These are phyloP conservation scores for Fusarium papillatum DNA, from an alignment of 2,329 filamentous ascomycete genomes.

Conservation along the genomic window DNA sequence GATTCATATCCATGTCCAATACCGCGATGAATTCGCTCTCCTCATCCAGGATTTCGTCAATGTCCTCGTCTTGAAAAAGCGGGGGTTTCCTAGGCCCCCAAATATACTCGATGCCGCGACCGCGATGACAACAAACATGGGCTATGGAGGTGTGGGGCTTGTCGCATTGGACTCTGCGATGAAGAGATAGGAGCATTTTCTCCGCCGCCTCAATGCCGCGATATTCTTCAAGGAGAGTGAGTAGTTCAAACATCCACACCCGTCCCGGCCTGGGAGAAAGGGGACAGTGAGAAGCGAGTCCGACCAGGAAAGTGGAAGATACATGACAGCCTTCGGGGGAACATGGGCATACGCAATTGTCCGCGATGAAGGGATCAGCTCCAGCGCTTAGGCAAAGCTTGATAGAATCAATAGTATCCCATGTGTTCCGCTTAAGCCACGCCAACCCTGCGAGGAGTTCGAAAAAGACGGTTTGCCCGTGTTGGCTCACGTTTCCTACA, in stretches of 20 bases:
- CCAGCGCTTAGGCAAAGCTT: background rate
- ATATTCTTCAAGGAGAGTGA: background rate
- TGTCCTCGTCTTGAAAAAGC: background rate
- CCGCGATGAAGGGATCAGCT: background rate
- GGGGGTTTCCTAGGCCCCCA: fast-evolving
- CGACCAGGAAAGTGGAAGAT: background rate
- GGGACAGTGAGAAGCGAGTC: too few species aligned
- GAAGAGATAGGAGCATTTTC: background rate
- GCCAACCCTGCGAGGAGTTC: fast-evolving
- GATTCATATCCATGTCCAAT: too few species aligned
- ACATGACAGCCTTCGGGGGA: background rate
- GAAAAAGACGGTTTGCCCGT: background rate
- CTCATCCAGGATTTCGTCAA: background rate
- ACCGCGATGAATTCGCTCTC: too few species aligned
- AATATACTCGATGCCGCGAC: fast-evolving
- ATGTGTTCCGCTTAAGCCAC: fast-evolving
- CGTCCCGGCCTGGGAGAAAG: background rate
- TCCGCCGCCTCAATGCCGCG: background rate
- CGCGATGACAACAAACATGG: background rate
- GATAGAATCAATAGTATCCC: background rate
- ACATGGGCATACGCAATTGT: background rate
- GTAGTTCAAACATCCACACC: background rate
- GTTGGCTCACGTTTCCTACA: background rate
- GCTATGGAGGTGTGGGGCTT: background rate
- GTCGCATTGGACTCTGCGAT: background rate